Evolutionary conservation across 148 eudicot species (phyloP).

Genomic region (Fallopia convolvulus): DNA sequence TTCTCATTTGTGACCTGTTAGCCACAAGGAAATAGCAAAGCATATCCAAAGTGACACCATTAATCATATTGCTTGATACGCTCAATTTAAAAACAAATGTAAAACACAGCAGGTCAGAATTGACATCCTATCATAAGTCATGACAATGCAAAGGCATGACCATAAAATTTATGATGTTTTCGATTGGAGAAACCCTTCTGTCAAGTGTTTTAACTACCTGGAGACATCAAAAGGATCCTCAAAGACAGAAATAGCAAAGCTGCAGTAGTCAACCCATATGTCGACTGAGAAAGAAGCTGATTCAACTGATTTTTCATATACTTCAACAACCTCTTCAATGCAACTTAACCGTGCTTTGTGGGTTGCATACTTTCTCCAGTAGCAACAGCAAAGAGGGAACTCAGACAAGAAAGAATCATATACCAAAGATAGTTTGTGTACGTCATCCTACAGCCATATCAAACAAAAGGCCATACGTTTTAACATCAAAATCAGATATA

Average conservation of each 20-base stretch:
- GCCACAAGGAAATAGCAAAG: background rate
- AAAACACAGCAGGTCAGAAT: background rate
- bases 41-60: background rate
- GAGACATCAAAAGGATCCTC: conserved; percentile 64
- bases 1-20: background rate
- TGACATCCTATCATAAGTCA: background rate
- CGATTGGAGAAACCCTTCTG: background rate
- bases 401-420: conserved; percentile 70
- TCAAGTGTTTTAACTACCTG: conserved; percentile 37
- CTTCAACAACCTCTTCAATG: conserved; percentile 44
- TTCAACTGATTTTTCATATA: conserved; percentile 58
- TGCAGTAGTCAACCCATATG: conserved; percentile 83
- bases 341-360: conserved; percentile 55
- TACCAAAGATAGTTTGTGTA: conserved; percentile 44
- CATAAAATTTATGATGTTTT: background rate
- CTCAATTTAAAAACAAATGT: background rate
- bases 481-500: background rate
- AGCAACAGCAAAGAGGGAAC: conserved; percentile 78
- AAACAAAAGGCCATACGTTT: conserved; percentile 10
- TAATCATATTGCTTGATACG: background rate
- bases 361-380: conserved; percentile 76
- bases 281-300: conserved; percentile 54
- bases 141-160: background rate
- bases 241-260: conserved; percentile 46
- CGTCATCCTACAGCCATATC: conserved; percentile 52